These are phyloP conservation scores for Pseudocercospora ulei DNA, from an alignment of 2,329 filamentous ascomycete species.

Conservation along the genomic window DNA sequence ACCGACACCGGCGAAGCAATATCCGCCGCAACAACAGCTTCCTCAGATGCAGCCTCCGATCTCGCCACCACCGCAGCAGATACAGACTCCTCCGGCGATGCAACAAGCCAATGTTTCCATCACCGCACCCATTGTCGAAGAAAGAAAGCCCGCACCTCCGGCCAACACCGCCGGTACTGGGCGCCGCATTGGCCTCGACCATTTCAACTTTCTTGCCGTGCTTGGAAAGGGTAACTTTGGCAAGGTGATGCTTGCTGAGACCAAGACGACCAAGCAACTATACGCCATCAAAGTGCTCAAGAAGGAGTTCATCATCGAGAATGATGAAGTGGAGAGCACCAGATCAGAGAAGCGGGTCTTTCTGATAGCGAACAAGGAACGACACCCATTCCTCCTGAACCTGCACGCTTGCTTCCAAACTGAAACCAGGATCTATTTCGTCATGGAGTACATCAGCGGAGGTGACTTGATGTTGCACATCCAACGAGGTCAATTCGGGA, in stretches of 20 bases:
- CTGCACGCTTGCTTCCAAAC: constrained; percentile 98
- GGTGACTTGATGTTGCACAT: constrained; percentile 99
- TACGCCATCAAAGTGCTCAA: constrained; percentile 99
- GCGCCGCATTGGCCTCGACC: constrained; percentile 82
- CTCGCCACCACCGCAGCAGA: constrained; percentile 35
- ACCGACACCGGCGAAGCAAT: constrained; percentile 47
- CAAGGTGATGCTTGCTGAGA: constrained; percentile 98
- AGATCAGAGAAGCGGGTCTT: constrained; percentile 97
- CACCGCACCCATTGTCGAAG: constrained; percentile 29
- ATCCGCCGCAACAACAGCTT: constrained; percentile 45
- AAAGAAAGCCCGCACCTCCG: constrained; percentile 55
- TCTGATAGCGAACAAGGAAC: constrained; percentile 90
- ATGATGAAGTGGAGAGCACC: constrained; percentile 96
- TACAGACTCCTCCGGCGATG: constrained; percentile 31
- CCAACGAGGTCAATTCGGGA: constrained; percentile 88
- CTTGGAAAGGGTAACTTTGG: constrained; percentile 98
- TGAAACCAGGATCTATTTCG: constrained; percentile 95
- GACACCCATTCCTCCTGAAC: constrained; percentile 89
- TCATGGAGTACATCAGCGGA: constrained; percentile 98
- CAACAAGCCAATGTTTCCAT: constrained; percentile 28
- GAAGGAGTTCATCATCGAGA: constrained; percentile 99
- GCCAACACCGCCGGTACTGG: constrained; percentile 62
- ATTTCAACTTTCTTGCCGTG: constrained; percentile 98
- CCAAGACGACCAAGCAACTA: constrained; percentile 79
- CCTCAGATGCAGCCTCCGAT: constrained; percentile 39